Conservation (phyloP, 192 early-diverging fungal genomes). For the Entomortierella beljakovae region DNA sequence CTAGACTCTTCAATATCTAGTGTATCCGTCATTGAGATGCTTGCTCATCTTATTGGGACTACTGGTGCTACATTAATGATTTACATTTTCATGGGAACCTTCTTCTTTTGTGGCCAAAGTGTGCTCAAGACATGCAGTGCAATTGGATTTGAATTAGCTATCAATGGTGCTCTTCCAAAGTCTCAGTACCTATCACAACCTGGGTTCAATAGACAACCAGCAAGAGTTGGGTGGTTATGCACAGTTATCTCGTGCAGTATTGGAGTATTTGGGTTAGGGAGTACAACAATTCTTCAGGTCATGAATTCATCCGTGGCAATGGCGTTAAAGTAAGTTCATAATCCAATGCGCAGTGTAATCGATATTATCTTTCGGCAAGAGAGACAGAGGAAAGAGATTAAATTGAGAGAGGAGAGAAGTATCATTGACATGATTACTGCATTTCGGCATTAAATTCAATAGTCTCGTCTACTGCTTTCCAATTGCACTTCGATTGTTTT, state of each 20-base stretch:
- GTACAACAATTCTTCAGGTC: constrained; percentile 19
- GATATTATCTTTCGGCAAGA: too few relatives aligned
- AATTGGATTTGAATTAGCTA: constrained; percentile 32
- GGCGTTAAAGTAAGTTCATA: constrained; percentile 30
- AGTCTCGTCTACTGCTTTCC: constrained; percentile 30
- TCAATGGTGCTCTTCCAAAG: constrained; percentile 25
- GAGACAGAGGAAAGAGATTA: too few relatives aligned
- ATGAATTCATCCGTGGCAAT: constrained; percentile 36
- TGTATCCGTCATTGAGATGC: constrained; percentile 18
- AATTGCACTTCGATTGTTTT: constrained; percentile 28
- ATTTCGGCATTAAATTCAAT: neutral
- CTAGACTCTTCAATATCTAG: constrained; percentile 26
- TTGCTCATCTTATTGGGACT: constrained; percentile 19
- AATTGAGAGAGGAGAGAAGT: too few relatives aligned
- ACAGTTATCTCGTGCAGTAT: constrained; percentile 15
- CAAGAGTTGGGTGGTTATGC: constrained; percentile 36
- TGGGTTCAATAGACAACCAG: constrained; percentile 18
- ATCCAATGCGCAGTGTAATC: too few relatives aligned
- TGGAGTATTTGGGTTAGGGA: constrained; percentile 22
- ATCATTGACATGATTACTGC: too few relatives aligned
- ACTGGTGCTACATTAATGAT: constrained; percentile 20
- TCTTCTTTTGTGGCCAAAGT: constrained; percentile 49
- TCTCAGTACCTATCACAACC: constrained; percentile 25
- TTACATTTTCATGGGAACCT: constrained; percentile 28
- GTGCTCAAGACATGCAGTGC: constrained; percentile 23